Base-by-base conservation (phyloP, 2,329 filamentous ascomycete genomes). In the Scytalidium sp. region DNA sequence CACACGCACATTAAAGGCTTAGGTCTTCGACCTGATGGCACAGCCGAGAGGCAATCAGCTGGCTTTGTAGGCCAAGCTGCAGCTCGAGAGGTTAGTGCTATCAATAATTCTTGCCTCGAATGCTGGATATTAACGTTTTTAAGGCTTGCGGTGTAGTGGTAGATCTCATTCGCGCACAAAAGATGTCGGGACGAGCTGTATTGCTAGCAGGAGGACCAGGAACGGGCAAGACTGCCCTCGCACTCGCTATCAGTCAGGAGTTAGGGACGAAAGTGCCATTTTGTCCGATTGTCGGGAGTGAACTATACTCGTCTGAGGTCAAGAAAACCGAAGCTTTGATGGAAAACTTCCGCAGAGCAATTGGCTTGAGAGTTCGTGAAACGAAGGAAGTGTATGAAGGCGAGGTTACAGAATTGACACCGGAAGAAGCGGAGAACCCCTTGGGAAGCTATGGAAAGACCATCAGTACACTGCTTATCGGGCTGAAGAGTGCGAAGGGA, bases 341-440 rank as follows among this genome's bases (percentile, higher is more conserved):
- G 94, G 94, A 99, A 79, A 97, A 97, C 75, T 99, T 99, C 71
- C 83, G 94, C 67, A 81, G 94, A 66, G 94, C 94, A 51, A 99
- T 99, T 69, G 94, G 93, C 27, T 80, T 99, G 59, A 92, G 96
- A 67, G 94, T 99, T 59, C 90, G 94, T 64, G 94, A 99, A 78
- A 97, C 93, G 46, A 99, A 99, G 73, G 94, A 99, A 73, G 93
- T 99, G 51, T 99, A 97, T 73, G 94, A 99, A 74, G 94, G 94
- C 66, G 94, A 99, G 73, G 94, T 99, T 50, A 97, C 90, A 58
- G 94, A 99, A 71, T 83, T 99, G 60, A 96, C 93, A 25, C 94
- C 94, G 36, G 94, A 99, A 73, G 94, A 99, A 78, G 89, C 93
- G 3, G 94, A 97, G 75, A 99, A 99, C 70, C 94, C 94, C 21